Base-by-base conservation (phyloP, 176 grass and related monocot genomes). In the Oryza meridionalis region DNA sequence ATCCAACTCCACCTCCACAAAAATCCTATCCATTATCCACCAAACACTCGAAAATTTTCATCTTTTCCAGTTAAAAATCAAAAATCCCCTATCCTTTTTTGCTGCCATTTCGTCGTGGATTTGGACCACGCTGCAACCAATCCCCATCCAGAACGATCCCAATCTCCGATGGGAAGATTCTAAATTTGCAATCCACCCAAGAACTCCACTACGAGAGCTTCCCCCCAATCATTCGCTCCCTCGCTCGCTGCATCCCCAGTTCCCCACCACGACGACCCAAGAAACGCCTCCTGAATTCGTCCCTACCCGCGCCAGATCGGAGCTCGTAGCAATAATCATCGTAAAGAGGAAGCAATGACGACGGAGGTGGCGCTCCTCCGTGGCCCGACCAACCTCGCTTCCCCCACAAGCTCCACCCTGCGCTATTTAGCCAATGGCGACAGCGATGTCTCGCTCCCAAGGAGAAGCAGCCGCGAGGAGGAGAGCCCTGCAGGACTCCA, bases 1-100 rank as follows among this genome's bases (percentile, higher is more conserved):
- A 97, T 97, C 90, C 88, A 91, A 94, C 94, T 97, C 88, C 87
- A 86, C 53, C 65, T 73, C 70, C 73, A 84, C 85, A 78, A 65
- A 80, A 75, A 80, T 74, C 77, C 37, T 49, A 78, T 71, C 89
- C 82, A 73, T 76, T 79, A 32, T 38, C 85, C 66, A 81, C 78
- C 26, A 46, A 84, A 67, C 80, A 12, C 25, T 33, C 76, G 64
- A 82, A 69, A 69, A 64, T 87, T 86, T 76, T 47, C 10, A 65
- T 63, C 68, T 50, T 42, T 31, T 32, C 42, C 27, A 17, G 35
- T 79, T 61, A 82, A 91, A 86, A 70, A 69, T 81, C 7, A 19
- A 50, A 83, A 67, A 79, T 55, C 5, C 46, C 46, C 29, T 2
- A 5, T 35, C 24, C 11, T 73, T 43, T 77, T 78, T 15, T 29